phyloP scores from a whole-genome alignment of 2,329 filamentous ascomycete species.

The Fusarium siculi region DNA sequence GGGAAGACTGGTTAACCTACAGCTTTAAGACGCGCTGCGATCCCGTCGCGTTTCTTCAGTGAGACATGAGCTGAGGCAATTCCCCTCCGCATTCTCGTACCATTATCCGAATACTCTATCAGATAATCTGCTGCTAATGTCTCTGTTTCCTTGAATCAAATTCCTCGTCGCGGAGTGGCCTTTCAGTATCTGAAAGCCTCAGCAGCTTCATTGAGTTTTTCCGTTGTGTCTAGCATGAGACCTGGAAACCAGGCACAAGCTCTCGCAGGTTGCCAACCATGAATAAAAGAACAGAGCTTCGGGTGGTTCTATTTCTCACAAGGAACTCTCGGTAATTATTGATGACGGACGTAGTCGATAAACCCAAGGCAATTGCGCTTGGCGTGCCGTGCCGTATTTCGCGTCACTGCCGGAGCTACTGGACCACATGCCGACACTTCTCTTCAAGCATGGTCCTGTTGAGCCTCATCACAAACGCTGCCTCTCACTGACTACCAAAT shows the following conservation, averaged over 20 bases:
- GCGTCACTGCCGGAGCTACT: not conserved
- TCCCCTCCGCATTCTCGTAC: not conserved
- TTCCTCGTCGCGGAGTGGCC: not conserved
- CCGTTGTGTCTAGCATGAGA: fast-evolving
- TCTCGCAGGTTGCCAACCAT: fast-evolving
- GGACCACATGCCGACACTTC: not conserved
- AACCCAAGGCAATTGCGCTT: not conserved
- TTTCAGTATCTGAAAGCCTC: not conserved
- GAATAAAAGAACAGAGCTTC: fast-evolving
- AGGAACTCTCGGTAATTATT: fast-evolving
- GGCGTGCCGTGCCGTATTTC: not conserved
- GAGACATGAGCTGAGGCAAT: not conserved
- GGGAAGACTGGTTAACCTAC: not conserved
- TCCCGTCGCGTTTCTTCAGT: not conserved
- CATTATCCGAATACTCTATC: fast-evolving
- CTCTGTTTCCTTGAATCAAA: fast-evolving
- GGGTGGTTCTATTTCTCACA: not conserved
- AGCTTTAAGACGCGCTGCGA: not conserved
- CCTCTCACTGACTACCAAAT: not conserved
- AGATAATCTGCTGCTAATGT: fast-evolving
- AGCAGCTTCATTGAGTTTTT: not conserved
- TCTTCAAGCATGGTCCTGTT: not conserved
- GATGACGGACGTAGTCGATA: too few relatives aligned
- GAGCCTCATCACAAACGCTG: not conserved
- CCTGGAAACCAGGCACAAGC: not conserved